These are phyloP conservation scores for Beauveria sp. DNA, from an alignment of 2,329 filamentous ascomycete species.

Conservation along the genomic window DNA sequence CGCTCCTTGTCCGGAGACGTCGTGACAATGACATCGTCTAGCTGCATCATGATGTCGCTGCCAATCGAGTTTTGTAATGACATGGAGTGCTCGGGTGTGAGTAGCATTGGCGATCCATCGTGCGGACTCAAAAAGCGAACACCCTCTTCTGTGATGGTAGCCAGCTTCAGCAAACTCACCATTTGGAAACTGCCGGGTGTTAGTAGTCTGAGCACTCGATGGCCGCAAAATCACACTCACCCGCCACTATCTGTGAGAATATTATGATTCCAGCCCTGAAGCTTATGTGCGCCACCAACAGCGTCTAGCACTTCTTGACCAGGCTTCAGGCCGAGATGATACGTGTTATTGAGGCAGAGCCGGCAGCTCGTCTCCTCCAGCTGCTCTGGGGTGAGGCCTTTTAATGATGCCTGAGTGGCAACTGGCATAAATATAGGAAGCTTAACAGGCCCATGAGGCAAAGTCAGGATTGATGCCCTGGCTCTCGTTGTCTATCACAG, in stretches of 20 bases:
- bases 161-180: conserved; percentile 91
- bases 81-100: conserved; percentile 96
- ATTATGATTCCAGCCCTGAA: conserved; percentile 94
- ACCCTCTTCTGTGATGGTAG: conserved; percentile 89
- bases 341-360: conserved; percentile 95
- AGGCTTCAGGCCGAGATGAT: conserved; percentile 90
- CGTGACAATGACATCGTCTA: conserved; percentile 95
- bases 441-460: conserved; percentile 86
- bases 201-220: conserved; percentile 11
- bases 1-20: conserved; percentile 82
- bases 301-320: conserved; percentile 82
- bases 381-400: conserved; percentile 88
- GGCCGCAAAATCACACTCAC: conserved; percentile 31
- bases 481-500: conserved; percentile 75
- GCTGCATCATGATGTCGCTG: conserved; percentile 98
- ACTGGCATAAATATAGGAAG: conserved; percentile 98
- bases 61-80: conserved; percentile 93
- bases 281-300: conserved; percentile 84
- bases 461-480: conserved; percentile 75
- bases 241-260: conserved; percentile 77
- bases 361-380: conserved; percentile 83
- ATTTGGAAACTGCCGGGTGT: conserved; percentile 78
- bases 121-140: conserved; percentile 95
- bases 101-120: conserved; percentile 89
- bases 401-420: conserved; percentile 90